phyloP scores from a whole-genome alignment of 2,329 filamentous ascomycete genomes.

The Xylaria digitata region DNA sequence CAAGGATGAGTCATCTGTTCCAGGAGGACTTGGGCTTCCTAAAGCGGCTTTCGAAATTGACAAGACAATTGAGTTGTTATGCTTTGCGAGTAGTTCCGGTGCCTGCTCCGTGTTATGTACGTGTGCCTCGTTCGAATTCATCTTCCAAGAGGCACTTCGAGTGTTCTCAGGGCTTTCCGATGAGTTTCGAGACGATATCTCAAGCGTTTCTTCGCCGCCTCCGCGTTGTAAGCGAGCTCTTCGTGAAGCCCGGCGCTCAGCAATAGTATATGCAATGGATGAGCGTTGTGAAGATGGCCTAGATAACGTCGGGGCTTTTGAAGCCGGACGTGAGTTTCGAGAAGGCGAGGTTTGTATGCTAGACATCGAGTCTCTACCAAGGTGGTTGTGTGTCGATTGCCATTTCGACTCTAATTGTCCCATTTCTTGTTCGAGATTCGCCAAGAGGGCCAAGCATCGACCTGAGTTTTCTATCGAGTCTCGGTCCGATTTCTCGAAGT shows the following conservation, averaged over 20 bases:
- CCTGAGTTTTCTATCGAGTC: conserved; percentile 54
- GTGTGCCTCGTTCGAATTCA: conserved; percentile 59
- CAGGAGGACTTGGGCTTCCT: conserved; percentile 66
- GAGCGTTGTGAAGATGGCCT: conserved; percentile 46
- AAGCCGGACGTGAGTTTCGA: conserved; percentile 51
- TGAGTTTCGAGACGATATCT: conserved; percentile 45
- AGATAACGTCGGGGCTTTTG: conserved; percentile 39
- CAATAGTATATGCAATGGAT: conserved; percentile 45
- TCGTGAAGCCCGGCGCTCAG: conserved; percentile 55
- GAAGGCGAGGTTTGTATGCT: conserved; percentile 54
- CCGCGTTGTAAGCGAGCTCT: conserved; percentile 53
- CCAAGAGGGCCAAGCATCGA: conserved; percentile 62
- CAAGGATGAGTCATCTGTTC: conserved; percentile 62
- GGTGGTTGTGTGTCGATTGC: conserved; percentile 66
- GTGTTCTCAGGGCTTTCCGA: conserved; percentile 49
- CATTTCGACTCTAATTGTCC: conserved; percentile 69
- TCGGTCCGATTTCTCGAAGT: conserved; percentile 57
- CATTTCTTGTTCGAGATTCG: conserved; percentile 72
- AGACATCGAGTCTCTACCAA: conserved; percentile 64
- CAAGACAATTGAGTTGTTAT: conserved; percentile 55
- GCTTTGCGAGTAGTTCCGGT: conserved; percentile 52
- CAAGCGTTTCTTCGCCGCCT: conserved; percentile 43
- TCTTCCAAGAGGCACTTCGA: conserved; percentile 57
- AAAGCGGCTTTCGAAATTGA: conserved; percentile 55
- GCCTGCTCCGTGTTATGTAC: conserved; percentile 58